Evolutionary conservation across 192 early-diverging fungal species (phyloP), one percentile per base, ranked within the genome.

Genomic region (Coemansia biformis): DNA sequence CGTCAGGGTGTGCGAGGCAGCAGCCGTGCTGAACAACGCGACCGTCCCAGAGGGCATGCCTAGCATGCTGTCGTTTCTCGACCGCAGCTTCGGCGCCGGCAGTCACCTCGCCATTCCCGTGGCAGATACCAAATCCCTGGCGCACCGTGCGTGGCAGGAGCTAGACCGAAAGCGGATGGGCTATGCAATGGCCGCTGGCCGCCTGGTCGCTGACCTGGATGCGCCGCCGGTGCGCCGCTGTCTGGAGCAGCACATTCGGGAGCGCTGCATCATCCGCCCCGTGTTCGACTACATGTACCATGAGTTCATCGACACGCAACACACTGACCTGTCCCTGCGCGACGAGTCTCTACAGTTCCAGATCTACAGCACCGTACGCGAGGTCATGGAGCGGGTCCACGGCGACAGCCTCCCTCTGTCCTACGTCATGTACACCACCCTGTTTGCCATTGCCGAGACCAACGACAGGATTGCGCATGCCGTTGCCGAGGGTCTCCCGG

Each of bases 391-490:
- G 26, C 21, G 33, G 6, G 18, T 22, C 9, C 46, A 70, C 13
- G 51, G 42, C 6, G 23, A 28, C 10, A 31, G 37, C 13, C 51
- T 46, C 19, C 46, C 46, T 3, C 33, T 43, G 19, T 35, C 55
- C 2, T 60, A 72, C 11, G 44, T 53, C 39, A 64, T 60, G 68
- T 72, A 51, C 35, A 49, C 53, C 23, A 53, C 49, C 8, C 29
- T 72, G 31, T 72, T 64, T 49, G 61, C 61, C 18, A 72, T 72
- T 39, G 62, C 48, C 16, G 55, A 52, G 17, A 72, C 49, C 21
- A 72, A 72, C 46, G 62, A 64, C 35, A 50, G 21, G 19, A 45
- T 72, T 24, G 59, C 46, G 4, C 30, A 40, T 7, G 37, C 29
- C 2, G 58, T 67, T 5, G 22, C 22, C 24, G 10, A 23, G 23